These are phyloP conservation scores for Digitaria exilis DNA, from an alignment of 202 grass and related monocot species.

Conservation along the genomic window DNA sequence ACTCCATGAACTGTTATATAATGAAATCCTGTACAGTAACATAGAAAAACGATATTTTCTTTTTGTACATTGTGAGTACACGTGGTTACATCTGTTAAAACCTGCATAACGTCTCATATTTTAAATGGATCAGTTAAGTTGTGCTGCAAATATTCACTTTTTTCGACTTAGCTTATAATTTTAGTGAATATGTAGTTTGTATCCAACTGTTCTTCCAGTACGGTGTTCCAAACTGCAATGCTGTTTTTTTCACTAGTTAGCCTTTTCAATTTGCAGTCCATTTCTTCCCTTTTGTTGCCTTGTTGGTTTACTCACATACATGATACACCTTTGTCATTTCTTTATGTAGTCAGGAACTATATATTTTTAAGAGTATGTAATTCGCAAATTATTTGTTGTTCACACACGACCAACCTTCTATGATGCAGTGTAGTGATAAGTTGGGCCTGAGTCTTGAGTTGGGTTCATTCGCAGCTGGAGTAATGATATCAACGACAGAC, in stretches of 20 bases:
- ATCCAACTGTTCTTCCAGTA: constrained; percentile 11
- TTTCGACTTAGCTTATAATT: constrained; percentile 9
- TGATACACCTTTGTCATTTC: not conserved
- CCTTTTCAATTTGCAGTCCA: not conserved
- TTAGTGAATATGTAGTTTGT: not conserved
- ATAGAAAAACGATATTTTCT: constrained; percentile 4
- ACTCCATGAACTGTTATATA: not conserved
- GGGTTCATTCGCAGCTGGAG: constrained; percentile 98
- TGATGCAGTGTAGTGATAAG: constrained; percentile 97
- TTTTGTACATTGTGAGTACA: not conserved
- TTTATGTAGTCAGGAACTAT: constrained; percentile 1
- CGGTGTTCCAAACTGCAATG: not conserved
- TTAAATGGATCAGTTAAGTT: constrained; percentile 7
- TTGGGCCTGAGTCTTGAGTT: constrained; percentile 97
- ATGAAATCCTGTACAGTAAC: not conserved
- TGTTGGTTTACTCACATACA: constrained; percentile 23
- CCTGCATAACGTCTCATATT: constrained; percentile 4
- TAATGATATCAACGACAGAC: constrained; percentile 99
- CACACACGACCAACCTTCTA: constrained; percentile 38
- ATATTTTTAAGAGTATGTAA: constrained; percentile 3
- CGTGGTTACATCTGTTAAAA: constrained; percentile 11
- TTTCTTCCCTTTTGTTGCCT: not conserved
- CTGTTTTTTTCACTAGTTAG: constrained; percentile 10
- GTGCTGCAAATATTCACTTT: not conserved
- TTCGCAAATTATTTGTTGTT: constrained; percentile 31